Percentiles rank a stretch among this genome's conserved stretches.
These are phyloP conservation scores for Wickerhamiella dianesei DNA, from an alignment of 805 yeast species.

Conservation along the genomic window DNA sequence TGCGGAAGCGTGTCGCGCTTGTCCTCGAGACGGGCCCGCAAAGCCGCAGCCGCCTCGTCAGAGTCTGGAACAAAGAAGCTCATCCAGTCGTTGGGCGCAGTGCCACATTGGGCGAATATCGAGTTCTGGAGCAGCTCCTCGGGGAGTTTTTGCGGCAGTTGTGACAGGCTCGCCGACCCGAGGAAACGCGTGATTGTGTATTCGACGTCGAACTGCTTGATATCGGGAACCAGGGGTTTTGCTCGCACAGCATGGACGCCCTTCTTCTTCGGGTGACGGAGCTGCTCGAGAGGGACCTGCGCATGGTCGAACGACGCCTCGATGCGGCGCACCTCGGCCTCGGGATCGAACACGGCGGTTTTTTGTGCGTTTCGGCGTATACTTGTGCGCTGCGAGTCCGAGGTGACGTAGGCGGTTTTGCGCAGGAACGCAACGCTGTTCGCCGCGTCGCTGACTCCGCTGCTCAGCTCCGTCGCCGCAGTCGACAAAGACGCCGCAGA, in stretches of 20 bases:
- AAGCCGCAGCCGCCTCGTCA: constrained; percentile 28
- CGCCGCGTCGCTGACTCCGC: neutral
- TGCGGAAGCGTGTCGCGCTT: constrained; percentile 25
- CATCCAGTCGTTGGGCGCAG: constrained; percentile 54
- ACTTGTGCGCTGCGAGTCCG: neutral
- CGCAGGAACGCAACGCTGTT: constrained; percentile 13
- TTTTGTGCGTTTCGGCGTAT: neutral
- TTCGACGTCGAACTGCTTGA: constrained; percentile 74
- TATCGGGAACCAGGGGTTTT: constrained; percentile 80
- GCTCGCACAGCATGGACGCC: constrained; percentile 58
- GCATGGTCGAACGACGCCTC: constrained; percentile 67
- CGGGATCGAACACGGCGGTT: constrained; percentile 38
- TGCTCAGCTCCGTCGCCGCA: neutral
- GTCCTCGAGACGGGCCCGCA: constrained; percentile 35
- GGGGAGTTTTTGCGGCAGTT: constrained; percentile 12
- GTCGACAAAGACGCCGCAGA: constrained; percentile 4
- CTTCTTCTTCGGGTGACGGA: constrained; percentile 70
- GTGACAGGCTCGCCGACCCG: constrained; percentile 34
- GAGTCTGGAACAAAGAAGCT: constrained; percentile 45
- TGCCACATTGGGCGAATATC: constrained; percentile 45
- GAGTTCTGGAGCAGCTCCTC: constrained; percentile 29
- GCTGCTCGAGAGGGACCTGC: constrained; percentile 29
- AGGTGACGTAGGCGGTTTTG: neutral
- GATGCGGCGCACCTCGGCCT: constrained; percentile 49
- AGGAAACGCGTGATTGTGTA: constrained; percentile 28